Evolutionary conservation across 1,139 yeast genomes (phyloP), one percentile per base, ranked within the genome.

Genomic region (Pneumocystis carinii): DNA sequence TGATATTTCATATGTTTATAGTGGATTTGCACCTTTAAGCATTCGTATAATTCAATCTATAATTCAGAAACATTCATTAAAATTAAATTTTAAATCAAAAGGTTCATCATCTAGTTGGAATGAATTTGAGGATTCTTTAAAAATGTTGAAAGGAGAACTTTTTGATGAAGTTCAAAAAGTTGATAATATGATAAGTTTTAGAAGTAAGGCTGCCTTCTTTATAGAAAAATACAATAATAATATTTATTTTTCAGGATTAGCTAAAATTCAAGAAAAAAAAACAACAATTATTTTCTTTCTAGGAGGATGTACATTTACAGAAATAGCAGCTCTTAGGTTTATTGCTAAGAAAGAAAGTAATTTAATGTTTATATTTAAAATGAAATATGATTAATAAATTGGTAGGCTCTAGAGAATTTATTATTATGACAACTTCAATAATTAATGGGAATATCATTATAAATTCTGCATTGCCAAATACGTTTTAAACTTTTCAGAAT

Each of bases 251-350:
- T 12, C 4, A 48, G 55, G 27, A 48, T 41, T 15, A 38, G 59
- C 65, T 12, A 36, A 59, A 12, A 61, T 59, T 41, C 67, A 62
- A 65, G 69, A 68, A 67, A 71, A 68, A 66, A 74, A 72, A 19
- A 72, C 73, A 27, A 75, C 72, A 39, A 77, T 78, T 70, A 81
- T 81, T 62, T 78, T 85, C 42, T 75, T 86, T 38, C 72, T 88
- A 57, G 96, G 96, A 8, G 96, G 96, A 0, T 76, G 87, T n/a
- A 86, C 95, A 0, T 80, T 86, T 70, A 81, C 89, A 15, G 96
- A 88, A 71, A 75, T 87, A 14, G 79, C 88, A 14, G 83, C 89
- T 24, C 76, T 87, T 64, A 77, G 84, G 69, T 79, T 78, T 64
- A 74, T 86, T 38, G 81, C 85, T 63, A 73, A 75, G 14, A 32